phyloP scores from a whole-genome alignment of 164 flowering plant genomes.

The Macadamia tetraphylla region DNA sequence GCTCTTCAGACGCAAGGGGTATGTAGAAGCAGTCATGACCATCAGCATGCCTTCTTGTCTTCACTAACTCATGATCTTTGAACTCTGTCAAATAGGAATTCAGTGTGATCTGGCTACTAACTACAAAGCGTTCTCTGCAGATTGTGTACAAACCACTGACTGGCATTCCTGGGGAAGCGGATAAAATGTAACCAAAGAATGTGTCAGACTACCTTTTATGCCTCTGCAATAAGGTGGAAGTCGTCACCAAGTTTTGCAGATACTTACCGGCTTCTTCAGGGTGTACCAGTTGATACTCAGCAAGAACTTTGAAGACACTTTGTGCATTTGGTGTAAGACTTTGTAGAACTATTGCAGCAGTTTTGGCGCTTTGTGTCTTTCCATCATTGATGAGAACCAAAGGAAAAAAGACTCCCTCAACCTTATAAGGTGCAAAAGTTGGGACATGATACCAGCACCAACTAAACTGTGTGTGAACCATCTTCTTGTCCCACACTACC shows the following conservation, averaged over 20 bases:
- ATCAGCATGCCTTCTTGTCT: constrained; percentile 68
- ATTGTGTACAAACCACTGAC: constrained; percentile 45
- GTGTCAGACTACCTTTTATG: background rate
- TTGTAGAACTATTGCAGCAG: constrained; percentile 82
- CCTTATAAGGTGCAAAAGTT: constrained; percentile 81
- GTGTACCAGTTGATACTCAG: constrained; percentile 74
- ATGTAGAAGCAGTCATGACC: constrained; percentile 87
- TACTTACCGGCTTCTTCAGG: constrained; percentile 81
- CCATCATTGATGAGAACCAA: constrained; percentile 72
- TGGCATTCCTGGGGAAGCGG: constrained; percentile 61
- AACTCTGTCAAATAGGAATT: constrained; percentile 95
- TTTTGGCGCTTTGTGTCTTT: constrained; percentile 68
- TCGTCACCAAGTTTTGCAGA: background rate
- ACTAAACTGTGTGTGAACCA: constrained; percentile 90
- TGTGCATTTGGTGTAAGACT: constrained; percentile 99
- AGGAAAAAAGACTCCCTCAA: constrained; percentile 75
- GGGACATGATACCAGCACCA: constrained; percentile 98
- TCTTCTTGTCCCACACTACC: constrained; percentile 97
- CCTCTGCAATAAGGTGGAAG: constrained; percentile 1
- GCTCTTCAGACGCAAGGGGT: constrained; percentile 73
- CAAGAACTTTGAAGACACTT: constrained; percentile 84
- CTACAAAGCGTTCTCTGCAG: constrained; percentile 61
- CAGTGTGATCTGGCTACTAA: constrained; percentile 37
- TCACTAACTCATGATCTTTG: constrained; percentile 89
- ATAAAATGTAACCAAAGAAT: background rate